Conservation (phyloP, 2,329 filamentous ascomycete species). For the Juglanconis oblonga region DNA sequence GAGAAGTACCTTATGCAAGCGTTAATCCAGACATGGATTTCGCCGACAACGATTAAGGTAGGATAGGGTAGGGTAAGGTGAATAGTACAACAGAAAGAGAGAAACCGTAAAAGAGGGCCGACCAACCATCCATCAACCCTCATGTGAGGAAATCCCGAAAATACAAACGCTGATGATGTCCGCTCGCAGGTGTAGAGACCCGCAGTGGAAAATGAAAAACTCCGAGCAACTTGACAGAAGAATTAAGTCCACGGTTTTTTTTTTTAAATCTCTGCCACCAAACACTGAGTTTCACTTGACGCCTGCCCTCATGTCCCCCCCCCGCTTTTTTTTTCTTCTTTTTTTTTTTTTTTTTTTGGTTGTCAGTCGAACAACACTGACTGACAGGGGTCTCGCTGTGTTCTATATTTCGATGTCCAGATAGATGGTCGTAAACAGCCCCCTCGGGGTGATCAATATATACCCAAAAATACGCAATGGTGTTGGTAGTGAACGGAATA, state of each 20-base stretch:
- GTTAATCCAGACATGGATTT: not conserved
- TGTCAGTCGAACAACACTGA: not conserved
- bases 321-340: too few species aligned
- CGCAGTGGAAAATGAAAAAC: not conserved
- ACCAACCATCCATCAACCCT: not conserved
- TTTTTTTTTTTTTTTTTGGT: not conserved
- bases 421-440: not conserved
- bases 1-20: not conserved
- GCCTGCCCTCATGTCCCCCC: not conserved
- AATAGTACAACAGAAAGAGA: not conserved
- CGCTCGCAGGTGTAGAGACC: not conserved
- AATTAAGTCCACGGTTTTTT: not conserved
- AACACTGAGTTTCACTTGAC: not conserved
- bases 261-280: not conserved
- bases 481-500: not conserved
- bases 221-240: not conserved
- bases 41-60: not conserved
- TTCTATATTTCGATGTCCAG: not conserved
- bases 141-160: not conserved
- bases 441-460: conserved; percentile 1
- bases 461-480: not conserved
- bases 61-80: not conserved
- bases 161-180: not conserved
- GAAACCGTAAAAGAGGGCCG: not conserved
- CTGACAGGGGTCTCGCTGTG: not conserved